A percentile compares a stretch with the other conserved stretches of the same genome.
Conservation (phyloP, 1,139 yeast species). For the Geotrichum candidum region DNA sequence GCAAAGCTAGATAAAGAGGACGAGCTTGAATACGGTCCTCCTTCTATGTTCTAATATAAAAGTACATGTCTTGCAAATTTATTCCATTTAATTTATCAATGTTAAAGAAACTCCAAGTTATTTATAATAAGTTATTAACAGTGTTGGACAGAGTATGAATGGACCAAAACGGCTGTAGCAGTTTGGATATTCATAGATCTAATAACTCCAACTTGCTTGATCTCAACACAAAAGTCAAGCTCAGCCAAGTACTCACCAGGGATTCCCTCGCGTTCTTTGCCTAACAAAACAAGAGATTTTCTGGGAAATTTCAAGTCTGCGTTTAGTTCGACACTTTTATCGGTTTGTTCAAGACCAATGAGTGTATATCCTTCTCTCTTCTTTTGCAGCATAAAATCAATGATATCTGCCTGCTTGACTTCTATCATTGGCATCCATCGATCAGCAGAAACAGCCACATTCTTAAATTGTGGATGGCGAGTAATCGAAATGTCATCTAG, state of each 20-base stretch:
- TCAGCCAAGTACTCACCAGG: slow-evolving; percentile 82
- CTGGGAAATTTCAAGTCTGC: slow-evolving; percentile 63
- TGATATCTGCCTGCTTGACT: slow-evolving; percentile 51
- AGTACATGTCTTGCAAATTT: not conserved
- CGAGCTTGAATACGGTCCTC: slow-evolving; percentile 17
- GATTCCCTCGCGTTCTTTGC: slow-evolving; percentile 86
- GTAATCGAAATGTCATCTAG: slow-evolving; percentile 63
- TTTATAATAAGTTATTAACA: slow-evolving; percentile 22
- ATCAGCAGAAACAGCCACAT: slow-evolving; percentile 91
- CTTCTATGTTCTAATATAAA: slow-evolving; percentile 17
- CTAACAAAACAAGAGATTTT: slow-evolving; percentile 71
- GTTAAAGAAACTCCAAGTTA: not conserved
- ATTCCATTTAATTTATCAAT: not conserved
- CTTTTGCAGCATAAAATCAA: slow-evolving; percentile 52
- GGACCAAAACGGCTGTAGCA: slow-evolving; percentile 89
- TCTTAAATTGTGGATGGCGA: slow-evolving; percentile 64
- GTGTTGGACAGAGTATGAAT: slow-evolving; percentile 81
- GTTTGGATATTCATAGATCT: slow-evolving; percentile 96
- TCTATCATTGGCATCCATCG: slow-evolving; percentile 94
- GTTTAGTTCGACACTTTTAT: slow-evolving; percentile 66
- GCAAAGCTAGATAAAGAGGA: slow-evolving; percentile 17
- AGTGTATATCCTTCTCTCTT: slow-evolving; percentile 77
- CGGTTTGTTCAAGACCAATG: slow-evolving; percentile 90
- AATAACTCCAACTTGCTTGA: slow-evolving; percentile 85
- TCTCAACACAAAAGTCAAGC: slow-evolving; percentile 81